Conservation (phyloP, 2,329 filamentous ascomycete genomes). For the Dothistroma septosporum region DNA sequence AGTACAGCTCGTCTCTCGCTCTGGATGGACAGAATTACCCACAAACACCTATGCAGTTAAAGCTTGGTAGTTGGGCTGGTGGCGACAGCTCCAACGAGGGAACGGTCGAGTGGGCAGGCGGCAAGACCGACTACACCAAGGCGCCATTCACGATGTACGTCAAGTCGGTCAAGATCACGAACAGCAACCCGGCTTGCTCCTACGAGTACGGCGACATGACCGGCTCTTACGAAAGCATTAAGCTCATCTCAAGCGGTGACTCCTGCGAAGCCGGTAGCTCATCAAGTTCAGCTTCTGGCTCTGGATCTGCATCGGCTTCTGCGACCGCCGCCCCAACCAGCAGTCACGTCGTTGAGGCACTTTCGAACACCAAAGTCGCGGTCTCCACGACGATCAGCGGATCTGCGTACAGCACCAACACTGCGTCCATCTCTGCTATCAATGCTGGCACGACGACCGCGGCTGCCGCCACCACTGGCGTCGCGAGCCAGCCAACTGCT, state of each 20-base stretch:
- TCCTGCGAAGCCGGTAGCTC: slow-evolving; percentile 32
- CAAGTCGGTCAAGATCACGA: slow-evolving; percentile 48
- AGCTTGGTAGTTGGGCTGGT: slow-evolving; percentile 42
- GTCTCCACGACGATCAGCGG: slow-evolving; percentile 24
- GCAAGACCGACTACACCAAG: slow-evolving; percentile 46
- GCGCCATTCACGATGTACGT: slow-evolving; percentile 52
- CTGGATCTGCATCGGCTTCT: slow-evolving; percentile 19
- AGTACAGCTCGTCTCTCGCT: slow-evolving; percentile 56
- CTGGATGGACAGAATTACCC: slow-evolving; percentile 66
- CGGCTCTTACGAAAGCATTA: slow-evolving; percentile 49
- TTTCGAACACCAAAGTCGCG: slow-evolving; percentile 20
- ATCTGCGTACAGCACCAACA: slow-evolving; percentile 26
- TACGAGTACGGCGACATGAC: slow-evolving; percentile 50
- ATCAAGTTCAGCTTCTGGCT: slow-evolving; percentile 9
- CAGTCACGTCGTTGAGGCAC: slow-evolving; percentile 22
- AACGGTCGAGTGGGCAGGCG: slow-evolving; percentile 65
- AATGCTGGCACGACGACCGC: slow-evolving; percentile 17
- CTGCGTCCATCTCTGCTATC: slow-evolving; percentile 23
- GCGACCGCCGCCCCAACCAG: slow-evolving; percentile 28
- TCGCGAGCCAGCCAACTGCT: slow-evolving; percentile 6
- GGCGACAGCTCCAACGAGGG: slow-evolving; percentile 51
- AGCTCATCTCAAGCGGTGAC: slow-evolving; percentile 35
- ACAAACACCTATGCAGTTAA: slow-evolving; percentile 71
- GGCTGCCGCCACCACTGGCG: slow-evolving; percentile 15
- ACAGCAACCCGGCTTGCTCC: slow-evolving; percentile 49